Conservation (phyloP, 139 green algal species). For the Yamagishiella unicocca region DNA sequence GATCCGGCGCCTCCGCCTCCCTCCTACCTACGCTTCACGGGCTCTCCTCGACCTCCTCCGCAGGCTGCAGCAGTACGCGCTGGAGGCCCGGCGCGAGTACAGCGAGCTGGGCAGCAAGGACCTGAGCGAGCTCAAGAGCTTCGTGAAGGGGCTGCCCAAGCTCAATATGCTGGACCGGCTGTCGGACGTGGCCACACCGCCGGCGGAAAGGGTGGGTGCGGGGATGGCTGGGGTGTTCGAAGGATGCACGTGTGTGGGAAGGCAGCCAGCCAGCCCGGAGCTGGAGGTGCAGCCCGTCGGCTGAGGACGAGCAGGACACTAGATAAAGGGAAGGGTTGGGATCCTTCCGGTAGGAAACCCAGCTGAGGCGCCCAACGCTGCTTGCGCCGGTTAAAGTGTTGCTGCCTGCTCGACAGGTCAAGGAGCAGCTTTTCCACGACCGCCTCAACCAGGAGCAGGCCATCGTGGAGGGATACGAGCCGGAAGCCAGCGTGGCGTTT, state of each 20-base stretch:
- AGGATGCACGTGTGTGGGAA: too few relatives aligned
- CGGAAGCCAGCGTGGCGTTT: constrained; percentile 64
- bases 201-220: constrained; percentile 41
- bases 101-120: constrained; percentile 63
- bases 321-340: too few relatives aligned
- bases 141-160: constrained; percentile 70
- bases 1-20: not conserved
- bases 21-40: not conserved
- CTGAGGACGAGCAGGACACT: too few relatives aligned
- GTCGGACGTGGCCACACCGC: constrained; percentile 63
- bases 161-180: constrained; percentile 69
- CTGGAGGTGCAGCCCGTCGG: too few relatives aligned
- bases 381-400: too few relatives aligned
- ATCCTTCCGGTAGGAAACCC: too few relatives aligned
- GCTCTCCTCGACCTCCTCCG: not conserved
- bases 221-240: not conserved
- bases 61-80: constrained; percentile 67
- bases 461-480: constrained; percentile 75
- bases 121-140: constrained; percentile 60
- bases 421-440: constrained; percentile 69
- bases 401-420: too few relatives aligned
- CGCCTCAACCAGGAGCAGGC: constrained; percentile 77
- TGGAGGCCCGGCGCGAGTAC: constrained; percentile 69
- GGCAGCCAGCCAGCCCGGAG: too few relatives aligned
- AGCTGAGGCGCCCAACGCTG: too few relatives aligned